Conservation (phyloP, 2,329 filamentous ascomycete species). For the Arachnomyces sp. region DNA sequence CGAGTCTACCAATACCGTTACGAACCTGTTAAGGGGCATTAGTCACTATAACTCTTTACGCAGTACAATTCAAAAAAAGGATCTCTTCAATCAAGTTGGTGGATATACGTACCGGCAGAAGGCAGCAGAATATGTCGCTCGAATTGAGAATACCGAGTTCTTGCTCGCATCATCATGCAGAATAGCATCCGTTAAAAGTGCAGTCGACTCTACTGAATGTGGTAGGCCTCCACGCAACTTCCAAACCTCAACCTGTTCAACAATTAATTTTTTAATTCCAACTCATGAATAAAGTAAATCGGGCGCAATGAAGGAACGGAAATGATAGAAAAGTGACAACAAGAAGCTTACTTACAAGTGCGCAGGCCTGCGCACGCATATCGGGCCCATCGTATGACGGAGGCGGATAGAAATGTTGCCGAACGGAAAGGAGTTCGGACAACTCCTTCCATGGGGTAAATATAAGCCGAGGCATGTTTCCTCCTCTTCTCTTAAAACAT, state of each 20-base stretch:
- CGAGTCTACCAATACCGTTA: conserved; percentile 38
- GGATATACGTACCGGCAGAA: conserved; percentile 34
- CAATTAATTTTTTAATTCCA: conserved; percentile 1
- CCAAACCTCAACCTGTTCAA: conserved; percentile 35
- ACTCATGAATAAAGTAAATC: too few relatives aligned
- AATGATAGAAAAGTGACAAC: conserved; percentile 3
- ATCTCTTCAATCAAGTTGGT: background rate
- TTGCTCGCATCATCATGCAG: conserved; percentile 34
- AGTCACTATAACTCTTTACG: conserved; percentile 4
- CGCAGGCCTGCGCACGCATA: conserved; percentile 32
- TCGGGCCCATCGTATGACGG: conserved; percentile 26
- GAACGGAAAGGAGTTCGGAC: conserved; percentile 29
- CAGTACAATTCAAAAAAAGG: too few relatives aligned
- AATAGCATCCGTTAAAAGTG: conserved; percentile 39
- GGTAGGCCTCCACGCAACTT: conserved; percentile 39
- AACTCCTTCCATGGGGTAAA: conserved; percentile 37
- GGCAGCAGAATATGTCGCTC: conserved; percentile 38
- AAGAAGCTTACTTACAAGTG: conserved; percentile 24
- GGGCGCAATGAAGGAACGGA: background rate
- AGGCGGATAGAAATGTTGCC: conserved; percentile 33
- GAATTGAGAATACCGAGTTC: conserved; percentile 38
- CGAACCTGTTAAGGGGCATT: conserved; percentile 26
- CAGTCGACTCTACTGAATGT: conserved; percentile 40
- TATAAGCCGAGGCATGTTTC: conserved; percentile 31
- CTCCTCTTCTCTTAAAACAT: background rate